phyloP scores from a whole-genome alignment of 495 filamentous ascomycete species.

The Aspergillus saccharolyticus region DNA sequence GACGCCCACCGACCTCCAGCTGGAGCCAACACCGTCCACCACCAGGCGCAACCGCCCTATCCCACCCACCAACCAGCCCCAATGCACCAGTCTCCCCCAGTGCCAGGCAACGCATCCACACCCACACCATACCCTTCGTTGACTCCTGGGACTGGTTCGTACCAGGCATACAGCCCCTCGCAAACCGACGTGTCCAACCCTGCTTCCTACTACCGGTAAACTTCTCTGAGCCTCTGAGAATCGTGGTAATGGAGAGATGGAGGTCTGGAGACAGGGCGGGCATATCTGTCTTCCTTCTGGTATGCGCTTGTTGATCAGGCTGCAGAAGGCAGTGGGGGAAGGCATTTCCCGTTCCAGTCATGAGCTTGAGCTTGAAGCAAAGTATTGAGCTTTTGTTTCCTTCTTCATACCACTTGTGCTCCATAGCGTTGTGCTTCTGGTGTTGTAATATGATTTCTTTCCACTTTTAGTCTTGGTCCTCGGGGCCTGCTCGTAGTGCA shows the following conservation, averaged over 20 bases:
- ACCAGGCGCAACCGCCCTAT: conserved; percentile 40
- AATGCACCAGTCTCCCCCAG: conserved; percentile 40
- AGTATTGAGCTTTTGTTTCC: conserved; percentile 4
- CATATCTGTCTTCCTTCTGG: neutral
- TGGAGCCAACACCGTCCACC: conserved; percentile 37
- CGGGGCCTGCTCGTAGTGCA: too few relatives aligned
- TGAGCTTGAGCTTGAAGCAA: neutral
- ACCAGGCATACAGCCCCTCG: conserved; percentile 50
- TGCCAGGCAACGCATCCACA: conserved; percentile 39
- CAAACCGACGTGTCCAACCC: conserved; percentile 33
- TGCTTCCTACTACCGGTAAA: conserved; percentile 41
- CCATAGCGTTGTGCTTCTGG: neutral
- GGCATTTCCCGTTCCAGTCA: neutral
- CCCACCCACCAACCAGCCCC: conserved; percentile 47
- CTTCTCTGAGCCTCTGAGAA: neutral
- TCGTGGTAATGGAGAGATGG: neutral
- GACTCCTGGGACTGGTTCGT: conserved; percentile 34
- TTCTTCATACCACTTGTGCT: conserved; percentile 1
- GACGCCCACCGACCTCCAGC: conserved; percentile 36
- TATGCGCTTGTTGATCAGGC: neutral
- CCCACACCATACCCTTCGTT: conserved; percentile 39
- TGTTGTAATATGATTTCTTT: neutral
- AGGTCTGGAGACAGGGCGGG: neutral
- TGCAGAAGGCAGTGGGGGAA: too few relatives aligned
- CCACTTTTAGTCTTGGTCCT: too few relatives aligned